phyloP scores from a whole-genome alignment of 345 rosid genomes.

The Syzygium jambos region DNA sequence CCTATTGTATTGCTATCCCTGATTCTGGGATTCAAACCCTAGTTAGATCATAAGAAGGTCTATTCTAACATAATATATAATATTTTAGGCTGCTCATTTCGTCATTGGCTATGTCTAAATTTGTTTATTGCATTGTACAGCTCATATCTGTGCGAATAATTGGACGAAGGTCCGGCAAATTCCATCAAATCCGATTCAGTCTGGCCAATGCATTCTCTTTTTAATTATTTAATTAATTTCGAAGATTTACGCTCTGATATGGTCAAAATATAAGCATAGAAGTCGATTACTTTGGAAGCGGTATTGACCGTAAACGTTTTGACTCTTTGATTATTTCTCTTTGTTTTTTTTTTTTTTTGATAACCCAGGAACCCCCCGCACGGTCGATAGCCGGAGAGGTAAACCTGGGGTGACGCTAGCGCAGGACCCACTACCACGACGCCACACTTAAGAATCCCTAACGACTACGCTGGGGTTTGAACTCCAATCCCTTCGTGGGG shows the following conservation, averaged over 20 bases:
- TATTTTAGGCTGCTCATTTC: background rate
- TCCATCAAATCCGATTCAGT: background rate
- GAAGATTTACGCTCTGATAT: background rate
- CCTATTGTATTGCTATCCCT: background rate
- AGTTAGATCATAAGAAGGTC: background rate
- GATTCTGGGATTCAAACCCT: background rate
- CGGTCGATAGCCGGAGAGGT: too few relatives aligned
- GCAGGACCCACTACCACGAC: too few relatives aligned
- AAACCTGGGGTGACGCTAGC: too few relatives aligned
- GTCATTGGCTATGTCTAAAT: background rate
- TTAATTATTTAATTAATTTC: background rate
- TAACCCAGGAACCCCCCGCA: too few relatives aligned
- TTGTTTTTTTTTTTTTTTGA: too few relatives aligned
- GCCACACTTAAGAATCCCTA: too few relatives aligned
- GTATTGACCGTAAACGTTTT: background rate
- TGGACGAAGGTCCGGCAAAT: background rate
- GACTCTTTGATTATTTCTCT: background rate
- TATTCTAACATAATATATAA: background rate
- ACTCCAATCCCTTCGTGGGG: too few relatives aligned
- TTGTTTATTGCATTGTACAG: background rate
- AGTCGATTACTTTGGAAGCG: background rate
- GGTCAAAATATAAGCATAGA: background rate
- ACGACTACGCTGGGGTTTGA: too few relatives aligned
- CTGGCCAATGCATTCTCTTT: background rate
- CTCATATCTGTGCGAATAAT: background rate